Base-by-base conservation (phyloP, 176 grass and related monocot genomes). In the Bromus sterilis region DNA sequence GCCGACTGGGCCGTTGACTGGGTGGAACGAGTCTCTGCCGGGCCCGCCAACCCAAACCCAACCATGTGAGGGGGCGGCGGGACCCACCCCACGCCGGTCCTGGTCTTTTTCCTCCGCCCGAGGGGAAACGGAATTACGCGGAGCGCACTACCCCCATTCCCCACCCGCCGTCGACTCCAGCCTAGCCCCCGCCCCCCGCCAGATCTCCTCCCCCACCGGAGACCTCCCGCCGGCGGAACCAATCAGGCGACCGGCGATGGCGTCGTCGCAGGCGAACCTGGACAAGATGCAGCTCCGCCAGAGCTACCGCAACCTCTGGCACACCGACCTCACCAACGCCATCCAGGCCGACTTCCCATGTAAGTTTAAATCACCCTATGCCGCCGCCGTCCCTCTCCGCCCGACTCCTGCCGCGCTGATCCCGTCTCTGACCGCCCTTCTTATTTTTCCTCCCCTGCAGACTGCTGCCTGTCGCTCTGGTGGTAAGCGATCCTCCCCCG, bases 261-360 rank as follows among this genome's bases (percentile, higher is more conserved):
- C 94, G 89, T 75, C 91, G 66, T 92, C 87, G 75, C 96, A 91
- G 93, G 86, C 74, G 37, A 77, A 82, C 62, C 20, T 95, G 36
- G 91, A 99, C 34, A 99, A 95, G 93, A 91, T 95, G 96, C 78
- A 98, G 82, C 88, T 90, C 51, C 96, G 93, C 42, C 90, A 95
- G 93, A 87, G 74, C 90, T 98, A 98, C 84, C 90, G 88, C 67
- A 98, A 98, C 87, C 63, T 99, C 48, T 99, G 93, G 93, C 93
- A 95, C 87, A 88, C 93, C 39, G 93, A 99, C 58, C 91, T 99
- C 82, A 75, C 71, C 23, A 82, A 71, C 93, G 82, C 96, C 64
- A 91, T 98, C 56, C 36, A 79, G 83, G 91, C 84, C 51, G 96
- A 98, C 46, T 90, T 79, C 85, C 96, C 96, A 56, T 95, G 96